phyloP scores from a whole-genome alignment of 805 yeast genomes.

The Yarrowia sp. region DNA sequence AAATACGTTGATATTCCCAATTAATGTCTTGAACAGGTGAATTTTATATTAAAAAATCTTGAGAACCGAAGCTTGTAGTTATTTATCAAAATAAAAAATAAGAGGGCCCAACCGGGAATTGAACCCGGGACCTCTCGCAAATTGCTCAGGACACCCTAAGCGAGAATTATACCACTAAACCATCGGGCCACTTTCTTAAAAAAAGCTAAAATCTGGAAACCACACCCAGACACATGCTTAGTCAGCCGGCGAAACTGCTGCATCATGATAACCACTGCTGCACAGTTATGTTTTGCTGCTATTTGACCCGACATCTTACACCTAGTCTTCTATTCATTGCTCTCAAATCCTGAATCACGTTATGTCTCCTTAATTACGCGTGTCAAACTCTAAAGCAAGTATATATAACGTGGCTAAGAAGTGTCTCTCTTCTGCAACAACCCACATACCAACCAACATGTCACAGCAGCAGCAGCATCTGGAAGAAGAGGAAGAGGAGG shows the following conservation, averaged over 20 bases:
- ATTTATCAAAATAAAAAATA: not conserved
- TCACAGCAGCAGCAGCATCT: conserved; percentile 2
- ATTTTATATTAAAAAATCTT: too few species aligned
- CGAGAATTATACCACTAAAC: conserved; percentile 37
- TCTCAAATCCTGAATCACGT: not conserved
- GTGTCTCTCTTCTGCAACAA: not conserved
- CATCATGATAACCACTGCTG: too few species aligned
- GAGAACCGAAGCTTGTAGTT: too few species aligned
- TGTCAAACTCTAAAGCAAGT: not conserved
- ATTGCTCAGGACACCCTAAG: conserved; percentile 31
- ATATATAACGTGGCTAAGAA: conserved; percentile 1
- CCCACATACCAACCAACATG: not conserved
- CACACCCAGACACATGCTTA: not conserved
- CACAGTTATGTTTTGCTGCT: too few species aligned
- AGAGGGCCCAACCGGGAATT: conserved; percentile 35
- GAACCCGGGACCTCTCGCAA: conserved; percentile 38
- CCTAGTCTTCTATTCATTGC: not conserved
- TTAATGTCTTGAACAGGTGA: too few species aligned
- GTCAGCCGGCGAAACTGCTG: not conserved
- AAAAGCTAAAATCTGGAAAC: not conserved
- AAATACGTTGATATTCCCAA: too few species aligned
- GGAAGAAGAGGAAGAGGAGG: conserved; percentile 9
- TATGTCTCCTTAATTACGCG: not conserved
- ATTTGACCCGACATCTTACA: too few species aligned
- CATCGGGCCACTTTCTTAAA: conserved; percentile 16